Conservation (phyloP, 1,284 basidiomycete species). For the Ceratobasidium sp. region DNA sequence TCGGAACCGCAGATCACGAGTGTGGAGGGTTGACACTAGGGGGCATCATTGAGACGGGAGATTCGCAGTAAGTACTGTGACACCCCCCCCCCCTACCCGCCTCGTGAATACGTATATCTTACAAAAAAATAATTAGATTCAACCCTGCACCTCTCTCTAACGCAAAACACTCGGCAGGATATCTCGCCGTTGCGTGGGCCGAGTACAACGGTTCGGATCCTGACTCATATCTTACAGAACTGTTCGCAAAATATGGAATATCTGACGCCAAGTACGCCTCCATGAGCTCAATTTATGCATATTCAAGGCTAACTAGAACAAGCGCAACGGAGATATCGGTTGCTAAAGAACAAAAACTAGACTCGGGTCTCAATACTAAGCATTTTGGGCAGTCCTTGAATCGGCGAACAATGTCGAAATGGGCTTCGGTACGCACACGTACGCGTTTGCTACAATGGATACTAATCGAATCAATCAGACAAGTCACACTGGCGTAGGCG, state of each 20-base stretch:
- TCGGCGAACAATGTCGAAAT: constrained; percentile 48
- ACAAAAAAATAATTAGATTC: constrained; percentile 1
- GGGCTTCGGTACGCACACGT: constrained; percentile 33
- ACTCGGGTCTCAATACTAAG: constrained; percentile 34
- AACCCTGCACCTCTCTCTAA: constrained; percentile 53
- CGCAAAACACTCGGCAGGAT: constrained; percentile 54
- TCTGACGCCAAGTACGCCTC: constrained; percentile 49
- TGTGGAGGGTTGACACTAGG: constrained; percentile 55
- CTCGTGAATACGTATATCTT: no score
- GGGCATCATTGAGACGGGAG: constrained; percentile 39
- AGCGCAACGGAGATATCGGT: constrained; percentile 47
- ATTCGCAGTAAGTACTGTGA: constrained; percentile 35
- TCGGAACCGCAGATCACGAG: constrained; percentile 55
- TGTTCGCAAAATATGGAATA: constrained; percentile 50
- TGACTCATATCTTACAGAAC: constrained; percentile 38
- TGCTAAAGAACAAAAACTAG: constrained; percentile 43
- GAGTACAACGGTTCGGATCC: constrained; percentile 51
- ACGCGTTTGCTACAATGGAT: no score
- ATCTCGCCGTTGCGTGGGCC: constrained; percentile 50
- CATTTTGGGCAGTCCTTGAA: constrained; percentile 48
- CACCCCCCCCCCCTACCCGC: no score
- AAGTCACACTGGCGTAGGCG: constrained; percentile 40
- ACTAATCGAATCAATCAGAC: no score
- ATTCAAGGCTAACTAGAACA: background rate
- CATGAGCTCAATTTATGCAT: background rate